Base-by-base conservation (phyloP, 495 filamentous ascomycete genomes). In the Massariosphaeria phaeospora region DNA sequence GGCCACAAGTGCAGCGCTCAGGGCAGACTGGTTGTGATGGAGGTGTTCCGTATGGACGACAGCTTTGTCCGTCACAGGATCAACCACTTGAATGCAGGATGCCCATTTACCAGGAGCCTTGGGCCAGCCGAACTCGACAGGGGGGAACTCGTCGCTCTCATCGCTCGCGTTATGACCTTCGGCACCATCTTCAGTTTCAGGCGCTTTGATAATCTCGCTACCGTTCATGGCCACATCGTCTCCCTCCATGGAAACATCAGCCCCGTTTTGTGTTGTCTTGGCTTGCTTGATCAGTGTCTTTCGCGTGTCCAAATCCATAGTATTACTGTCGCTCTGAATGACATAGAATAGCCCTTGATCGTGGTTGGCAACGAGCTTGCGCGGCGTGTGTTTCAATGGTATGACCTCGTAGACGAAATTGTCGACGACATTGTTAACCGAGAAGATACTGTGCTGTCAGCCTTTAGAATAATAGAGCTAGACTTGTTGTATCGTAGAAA, bases 281-380 rank as follows among this genome's bases (percentile, higher is more conserved):
- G 77, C 77, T 59, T 89, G 84, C 34, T 82, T 77, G 4, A 91
- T 73, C 0, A 97, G 73, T 33, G 79, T 75, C 23, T 79, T 69
- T 45, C 84, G 82, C 1, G 90, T 86, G n/a, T 81, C 79, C 0
- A 80, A 77, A 0, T 88, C 81, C 1, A 98, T 75, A 2, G 88
- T 85, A 65, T 95, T 93, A 63, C 89, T 94, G 40, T 98, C 93
- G 0, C 89, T 80, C 70, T 96, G 89, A 43, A 95, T 89, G 8
- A 89, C 89, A 60, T 97, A 98, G 70, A 95, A 98, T 3, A 89
- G 72, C 1, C 88, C 85, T 29, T 86, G 79, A 2, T 95, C 89
- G 0, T 90, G 93, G 66, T 96, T 88, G 44, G 88, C 85, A 18
- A 91, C 78, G 64, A 97, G 85, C 47, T 81, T 83, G 47, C 89